Percentiles rank a stretch among this genome's conserved stretches.
Conservation (phyloP, 2,329 filamentous ascomycete species). For the Penicillium hesseltinei region DNA sequence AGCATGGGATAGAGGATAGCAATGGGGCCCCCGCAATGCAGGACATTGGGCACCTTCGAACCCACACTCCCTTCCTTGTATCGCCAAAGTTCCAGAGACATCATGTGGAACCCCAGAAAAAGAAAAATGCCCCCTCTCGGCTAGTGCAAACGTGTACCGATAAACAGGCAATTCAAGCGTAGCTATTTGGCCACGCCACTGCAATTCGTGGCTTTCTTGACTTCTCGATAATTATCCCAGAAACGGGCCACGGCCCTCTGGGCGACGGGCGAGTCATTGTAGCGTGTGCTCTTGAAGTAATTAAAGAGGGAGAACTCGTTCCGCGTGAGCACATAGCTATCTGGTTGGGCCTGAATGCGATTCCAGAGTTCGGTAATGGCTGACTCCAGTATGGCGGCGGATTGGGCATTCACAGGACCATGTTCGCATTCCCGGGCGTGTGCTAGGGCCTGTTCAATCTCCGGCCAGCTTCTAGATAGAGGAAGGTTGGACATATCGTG, state of each 20-base stretch:
- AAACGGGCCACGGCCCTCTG: conserved; percentile 56
- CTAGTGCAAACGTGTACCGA: not conserved
- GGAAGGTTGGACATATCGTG: conserved; percentile 31
- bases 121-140: not conserved
- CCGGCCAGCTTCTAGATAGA: conserved; percentile 34
- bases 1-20: not conserved
- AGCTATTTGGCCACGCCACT: conserved; percentile 26
- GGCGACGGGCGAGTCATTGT: conserved; percentile 52
- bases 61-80: not conserved
- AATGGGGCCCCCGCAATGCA: not conserved
- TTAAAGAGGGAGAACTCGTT: conserved; percentile 87
- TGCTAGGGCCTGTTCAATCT: conserved; percentile 68
- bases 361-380: conserved; percentile 65
- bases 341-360: conserved; percentile 62
- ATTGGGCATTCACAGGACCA: conserved; percentile 60
- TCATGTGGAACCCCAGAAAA: not conserved
- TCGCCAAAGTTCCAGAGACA: not conserved
- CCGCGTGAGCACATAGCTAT: conserved; percentile 68
- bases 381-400: conserved; percentile 64
- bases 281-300: conserved; percentile 67
- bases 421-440: conserved; percentile 72
- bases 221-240: conserved; percentile 49
- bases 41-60: not conserved
- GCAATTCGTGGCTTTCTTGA: conserved; percentile 24
- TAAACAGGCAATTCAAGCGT: not conserved